Percentiles rank a stretch among this genome's conserved stretches.
Evolutionary conservation across 2,329 filamentous ascomycete species (phyloP).

Genomic region (Fusarium mexicanum): DNA sequence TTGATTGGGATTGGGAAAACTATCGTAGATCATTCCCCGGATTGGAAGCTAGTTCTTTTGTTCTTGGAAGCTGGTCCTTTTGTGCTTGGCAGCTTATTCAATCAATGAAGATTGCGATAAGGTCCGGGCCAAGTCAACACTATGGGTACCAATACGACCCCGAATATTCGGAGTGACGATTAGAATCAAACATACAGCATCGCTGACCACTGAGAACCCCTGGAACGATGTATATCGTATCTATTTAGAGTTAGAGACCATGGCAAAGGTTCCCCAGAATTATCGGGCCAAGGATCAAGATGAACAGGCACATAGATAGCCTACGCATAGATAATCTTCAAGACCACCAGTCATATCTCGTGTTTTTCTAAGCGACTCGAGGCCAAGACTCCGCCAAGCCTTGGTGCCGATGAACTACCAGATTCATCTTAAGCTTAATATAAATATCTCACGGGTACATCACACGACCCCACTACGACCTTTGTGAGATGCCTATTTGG

Average conservation of each 20-base stretch:
- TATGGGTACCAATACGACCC: not conserved
- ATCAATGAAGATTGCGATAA: not conserved
- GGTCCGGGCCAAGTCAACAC: not conserved
- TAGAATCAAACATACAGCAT: not conserved
- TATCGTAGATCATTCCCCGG: not conserved
- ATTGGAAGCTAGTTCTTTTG: slow-evolving; percentile 17
- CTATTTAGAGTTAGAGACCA: not conserved
- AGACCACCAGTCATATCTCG: not conserved
- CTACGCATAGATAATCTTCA: not conserved
- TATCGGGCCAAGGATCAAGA: not conserved
- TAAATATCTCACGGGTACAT: not conserved
- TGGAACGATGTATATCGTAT: not conserved
- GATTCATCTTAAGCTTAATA: slow-evolving; percentile 5
- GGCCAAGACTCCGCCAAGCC: not conserved
- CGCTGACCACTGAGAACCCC: not conserved
- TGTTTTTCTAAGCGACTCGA: not conserved
- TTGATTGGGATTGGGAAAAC: not conserved
- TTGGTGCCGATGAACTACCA: slow-evolving; percentile 3
- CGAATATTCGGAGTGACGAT: not conserved
- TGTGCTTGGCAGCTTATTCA: slow-evolving; percentile 1
- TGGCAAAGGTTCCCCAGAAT: not conserved
- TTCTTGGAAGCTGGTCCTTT: slow-evolving; percentile 5
- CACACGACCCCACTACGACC: not conserved
- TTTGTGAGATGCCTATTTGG: not conserved
- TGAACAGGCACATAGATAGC: not conserved